Base-by-base conservation (phyloP, 2,329 filamentous ascomycete genomes). In the Colletotrichum lini region DNA sequence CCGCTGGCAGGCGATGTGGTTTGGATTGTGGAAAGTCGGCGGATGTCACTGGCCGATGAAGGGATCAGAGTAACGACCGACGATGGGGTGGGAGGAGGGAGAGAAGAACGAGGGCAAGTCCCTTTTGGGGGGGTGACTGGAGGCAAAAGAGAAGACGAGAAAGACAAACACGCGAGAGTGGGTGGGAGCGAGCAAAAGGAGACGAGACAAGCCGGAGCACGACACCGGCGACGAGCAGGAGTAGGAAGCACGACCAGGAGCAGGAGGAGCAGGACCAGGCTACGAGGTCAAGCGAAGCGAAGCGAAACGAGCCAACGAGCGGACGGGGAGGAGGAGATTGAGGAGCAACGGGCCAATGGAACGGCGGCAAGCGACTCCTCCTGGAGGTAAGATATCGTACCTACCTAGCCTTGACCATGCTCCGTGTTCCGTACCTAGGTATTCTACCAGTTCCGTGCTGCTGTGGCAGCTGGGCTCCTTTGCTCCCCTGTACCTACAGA, bases 1-100 rank as follows among this genome's bases (percentile, higher is more conserved):
- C 88, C 81, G 86, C 85, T 86, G 84, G 85, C 86, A 87, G 86
- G 85, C 85, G 81, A 78, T 73, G 35, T 73, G 77, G 77, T 73
- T 76, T 75, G 72, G 76, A 78, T 82, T 80, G 80, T 84, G 80
- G 80, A 79, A 76, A 77, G 77, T 75, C 74, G 74, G 67, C 71
- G 73, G 75, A 76, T 71, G 65, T 68, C 68, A 63, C 68, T 59
- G 58, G 65, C 68, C 40, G 56, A 45, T 40, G n/a, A 26, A 47
- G 26, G 35, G 75, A 74, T 75, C 75, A 74, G 74, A 76, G 70
- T 63, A 77, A 77, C 75, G 65, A 71, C 68, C 75, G 78, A 78
- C 80, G 79, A 80, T 79, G 76, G 68, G 63, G 69, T 59, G 47
- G 67, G 26, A 67, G 57, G 50, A 73, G 49, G 72, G 76, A 74